Conservation (phyloP, 1,139 yeast genomes). For the Scheffersomyces stambukii region DNA sequence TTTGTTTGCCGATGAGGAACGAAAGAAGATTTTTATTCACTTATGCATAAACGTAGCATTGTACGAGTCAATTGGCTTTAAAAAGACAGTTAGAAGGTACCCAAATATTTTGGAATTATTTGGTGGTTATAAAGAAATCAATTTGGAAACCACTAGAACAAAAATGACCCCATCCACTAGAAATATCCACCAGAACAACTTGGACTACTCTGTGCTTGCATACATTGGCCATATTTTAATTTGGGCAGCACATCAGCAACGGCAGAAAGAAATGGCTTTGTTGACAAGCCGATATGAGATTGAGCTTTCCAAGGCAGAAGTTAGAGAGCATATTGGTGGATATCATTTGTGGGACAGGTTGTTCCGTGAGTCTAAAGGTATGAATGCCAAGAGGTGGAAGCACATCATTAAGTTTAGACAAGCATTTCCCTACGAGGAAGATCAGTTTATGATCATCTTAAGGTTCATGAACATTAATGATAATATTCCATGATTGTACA, state of each 20-base stretch:
- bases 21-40: conserved; percentile 23
- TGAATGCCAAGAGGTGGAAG: conserved; percentile 45
- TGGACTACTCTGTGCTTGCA: conserved; percentile 38
- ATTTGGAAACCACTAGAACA: conserved; percentile 32
- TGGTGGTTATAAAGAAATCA: conserved; percentile 31
- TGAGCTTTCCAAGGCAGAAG: conserved; percentile 13
- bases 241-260: conserved; percentile 33
- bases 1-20: conserved; percentile 23
- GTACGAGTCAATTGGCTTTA: conserved; percentile 37
- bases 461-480: conserved; percentile 26
- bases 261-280: conserved; percentile 12
- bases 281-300: conserved; percentile 20
- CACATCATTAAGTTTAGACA: conserved; percentile 40
- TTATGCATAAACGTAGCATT: conserved; percentile 38
- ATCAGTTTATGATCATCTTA: conserved; percentile 39
- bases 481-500: conserved; percentile 8
- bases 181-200: conserved; percentile 30
- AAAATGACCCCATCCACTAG: conserved; percentile 34
- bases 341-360: conserved; percentile 43
- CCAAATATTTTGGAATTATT: conserved; percentile 29
- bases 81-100: conserved; percentile 21
- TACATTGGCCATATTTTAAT: conserved; percentile 40
- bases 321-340: conserved; percentile 36
- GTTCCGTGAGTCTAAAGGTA: conserved; percentile 28
- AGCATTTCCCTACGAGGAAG: conserved; percentile 37